These are phyloP conservation scores for Diaporthe eres DNA, from an alignment of 2,329 filamentous ascomycete genomes.

Conservation along the genomic window DNA sequence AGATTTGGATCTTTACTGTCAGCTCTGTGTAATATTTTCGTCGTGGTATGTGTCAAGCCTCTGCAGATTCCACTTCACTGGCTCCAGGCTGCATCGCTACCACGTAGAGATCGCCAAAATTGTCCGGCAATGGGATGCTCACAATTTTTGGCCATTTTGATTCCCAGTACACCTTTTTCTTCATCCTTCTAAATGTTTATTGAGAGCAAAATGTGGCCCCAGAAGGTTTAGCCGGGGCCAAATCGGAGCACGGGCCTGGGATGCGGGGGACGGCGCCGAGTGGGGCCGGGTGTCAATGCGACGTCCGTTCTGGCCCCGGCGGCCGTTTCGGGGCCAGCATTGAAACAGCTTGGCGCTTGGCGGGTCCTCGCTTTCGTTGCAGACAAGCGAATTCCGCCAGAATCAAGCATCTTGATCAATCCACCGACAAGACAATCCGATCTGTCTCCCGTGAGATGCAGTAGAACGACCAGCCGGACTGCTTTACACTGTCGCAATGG, in stretches of 20 bases:
- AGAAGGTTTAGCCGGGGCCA: background rate
- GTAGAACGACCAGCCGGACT: background rate
- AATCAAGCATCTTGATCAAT: background rate
- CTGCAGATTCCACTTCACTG: no score
- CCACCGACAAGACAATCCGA: slow-evolving; percentile 6
- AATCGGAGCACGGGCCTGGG: background rate
- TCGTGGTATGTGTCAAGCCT: no score
- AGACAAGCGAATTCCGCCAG: background rate
- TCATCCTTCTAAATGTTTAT: background rate
- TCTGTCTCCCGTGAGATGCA: slow-evolving; percentile 7
- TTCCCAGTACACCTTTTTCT: background rate
- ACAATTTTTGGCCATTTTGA: background rate
- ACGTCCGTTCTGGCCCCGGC: background rate
- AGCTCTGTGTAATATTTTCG: no score
- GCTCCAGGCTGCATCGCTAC: no score
- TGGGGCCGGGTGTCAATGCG: slow-evolving; percentile 28
- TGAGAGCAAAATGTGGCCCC: background rate
- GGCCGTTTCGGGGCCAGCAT: slow-evolving; percentile 18
- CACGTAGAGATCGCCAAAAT: no score
- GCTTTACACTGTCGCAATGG: slow-evolving; percentile 22
- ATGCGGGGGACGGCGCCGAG: background rate
- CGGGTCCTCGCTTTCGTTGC: slow-evolving; percentile 21
- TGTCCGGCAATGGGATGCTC: background rate
- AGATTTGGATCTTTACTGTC: no score
- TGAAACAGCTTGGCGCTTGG: slow-evolving; percentile 40